Conservation (phyloP, 1,284 basidiomycete genomes). For the Inonotus obliquus region DNA sequence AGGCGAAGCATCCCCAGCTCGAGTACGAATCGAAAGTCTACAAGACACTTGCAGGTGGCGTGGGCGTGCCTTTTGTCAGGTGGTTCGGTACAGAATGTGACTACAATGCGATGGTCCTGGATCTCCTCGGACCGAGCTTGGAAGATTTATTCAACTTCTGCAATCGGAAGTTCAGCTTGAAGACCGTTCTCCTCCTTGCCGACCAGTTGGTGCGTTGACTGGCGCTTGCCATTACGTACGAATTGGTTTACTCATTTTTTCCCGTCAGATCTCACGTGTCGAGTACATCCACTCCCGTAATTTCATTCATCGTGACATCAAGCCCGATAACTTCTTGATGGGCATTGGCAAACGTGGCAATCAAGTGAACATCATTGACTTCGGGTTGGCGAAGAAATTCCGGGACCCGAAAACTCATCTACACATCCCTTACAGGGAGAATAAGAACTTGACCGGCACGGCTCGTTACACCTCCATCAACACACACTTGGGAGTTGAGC, state of each 20-base stretch:
- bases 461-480: conserved; percentile 99
- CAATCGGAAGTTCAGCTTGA: conserved; percentile 96
- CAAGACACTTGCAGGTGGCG: conserved; percentile 96
- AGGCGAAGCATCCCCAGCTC: conserved; percentile 99
- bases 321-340: conserved; percentile 99
- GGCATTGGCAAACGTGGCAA: conserved; percentile 99
- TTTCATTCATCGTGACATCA: conserved; percentile 99
- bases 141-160: conserved; percentile 99
- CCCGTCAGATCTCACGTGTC: conserved; percentile 86
- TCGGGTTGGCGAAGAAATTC: conserved; percentile 99
- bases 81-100: conserved; percentile 99
- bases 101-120: conserved; percentile 99
- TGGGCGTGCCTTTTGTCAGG: conserved; percentile 96
- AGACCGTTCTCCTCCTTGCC: conserved; percentile 95
- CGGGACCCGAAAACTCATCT: conserved; percentile 99
- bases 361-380: conserved; percentile 99
- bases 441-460: conserved; percentile 99
- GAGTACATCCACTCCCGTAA: conserved; percentile 99
- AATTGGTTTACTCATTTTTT: conserved; percentile 10
- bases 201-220: conserved; percentile 81
- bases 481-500: conserved; percentile 96
- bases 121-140: conserved; percentile 94
- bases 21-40: conserved; percentile 98
- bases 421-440: conserved; percentile 99
- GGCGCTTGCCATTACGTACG: conserved; percentile 16